These are phyloP conservation scores for Eucalyptus cloeziana DNA, from an alignment of 345 rosid genomes.

Conservation along the genomic window DNA sequence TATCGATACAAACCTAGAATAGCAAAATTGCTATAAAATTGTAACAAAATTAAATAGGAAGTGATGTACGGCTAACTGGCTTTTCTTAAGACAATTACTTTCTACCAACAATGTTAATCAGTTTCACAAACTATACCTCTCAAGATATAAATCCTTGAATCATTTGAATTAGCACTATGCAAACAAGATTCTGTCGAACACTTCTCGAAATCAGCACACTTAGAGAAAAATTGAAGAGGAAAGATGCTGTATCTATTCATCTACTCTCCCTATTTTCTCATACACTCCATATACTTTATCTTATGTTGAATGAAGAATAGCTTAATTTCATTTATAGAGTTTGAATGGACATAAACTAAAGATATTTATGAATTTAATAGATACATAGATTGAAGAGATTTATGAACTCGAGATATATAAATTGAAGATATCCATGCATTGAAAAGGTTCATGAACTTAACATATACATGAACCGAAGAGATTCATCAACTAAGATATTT, in stretches of 20 bases:
- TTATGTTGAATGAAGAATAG: background rate
- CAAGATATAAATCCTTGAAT: no score
- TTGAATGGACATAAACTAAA: background rate
- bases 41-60: background rate
- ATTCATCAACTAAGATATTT: no score
- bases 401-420: background rate
- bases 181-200: no score
- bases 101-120: fast-evolving
- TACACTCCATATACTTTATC: background rate
- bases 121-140: fast-evolving
- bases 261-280: background rate
- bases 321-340: background rate
- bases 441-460: no score
- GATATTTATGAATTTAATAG: no score
- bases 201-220: background rate
- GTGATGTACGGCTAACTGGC: background rate
- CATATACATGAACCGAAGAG: no score
- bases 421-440: background rate
- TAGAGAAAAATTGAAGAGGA: background rate
- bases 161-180: no score
- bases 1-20: background rate
- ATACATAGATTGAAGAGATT: no score
- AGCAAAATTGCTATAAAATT: background rate
- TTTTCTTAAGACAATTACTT: no score
- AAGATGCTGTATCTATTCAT: background rate